Base-by-base conservation (phyloP, 495 filamentous ascomycete species). In the Podospora conica region DNA sequence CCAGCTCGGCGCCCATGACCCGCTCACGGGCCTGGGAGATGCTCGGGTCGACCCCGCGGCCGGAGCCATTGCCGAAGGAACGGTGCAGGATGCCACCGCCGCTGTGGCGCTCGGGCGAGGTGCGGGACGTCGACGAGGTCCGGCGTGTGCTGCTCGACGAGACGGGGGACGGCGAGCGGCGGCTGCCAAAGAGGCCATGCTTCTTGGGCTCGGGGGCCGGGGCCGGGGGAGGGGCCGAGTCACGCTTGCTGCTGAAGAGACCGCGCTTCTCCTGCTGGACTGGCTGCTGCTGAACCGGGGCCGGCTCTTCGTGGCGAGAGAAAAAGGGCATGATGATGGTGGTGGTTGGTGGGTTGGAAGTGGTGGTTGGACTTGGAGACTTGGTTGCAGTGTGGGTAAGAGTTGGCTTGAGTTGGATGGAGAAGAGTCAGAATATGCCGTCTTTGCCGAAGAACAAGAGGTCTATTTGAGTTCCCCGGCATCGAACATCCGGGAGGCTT, bases 1-100 rank as follows among this genome's bases (percentile, higher is more conserved):
- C 85, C 0, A 74, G 66, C 70, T 90, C 87, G 28, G 87, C 87
- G 18, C 73, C 71, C 71, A 84, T 74, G 33, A 90, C 82, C 27
- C 81, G 80, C 68, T 88, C 83, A 12, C 81, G 79, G 1, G 87
- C 87, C 12, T 81, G 76, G 27, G 79, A 58, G 66, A 90, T 89
- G 58, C 77, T 81, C 0, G 85, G 83, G 73, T 90, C 87, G 65
- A 87, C 78, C 18, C 81, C 74, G 23, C 68, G 63, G 66, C 68
- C 66, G 69, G 53, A 64, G 64, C 80, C 80, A 66, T 82, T 77
- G 59, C 82, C 79, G 54, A 85, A 75, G 59, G 78, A 76, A 28
- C 75, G 75, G 31, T 78, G 76, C 10, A 81, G 71, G 29, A 79
- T 70, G 65, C 71, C 70, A 59, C 71, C 68, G 27, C 66, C 65